phyloP scores from a whole-genome alignment of 805 yeast genomes.

The Ascoidea rubescens region DNA sequence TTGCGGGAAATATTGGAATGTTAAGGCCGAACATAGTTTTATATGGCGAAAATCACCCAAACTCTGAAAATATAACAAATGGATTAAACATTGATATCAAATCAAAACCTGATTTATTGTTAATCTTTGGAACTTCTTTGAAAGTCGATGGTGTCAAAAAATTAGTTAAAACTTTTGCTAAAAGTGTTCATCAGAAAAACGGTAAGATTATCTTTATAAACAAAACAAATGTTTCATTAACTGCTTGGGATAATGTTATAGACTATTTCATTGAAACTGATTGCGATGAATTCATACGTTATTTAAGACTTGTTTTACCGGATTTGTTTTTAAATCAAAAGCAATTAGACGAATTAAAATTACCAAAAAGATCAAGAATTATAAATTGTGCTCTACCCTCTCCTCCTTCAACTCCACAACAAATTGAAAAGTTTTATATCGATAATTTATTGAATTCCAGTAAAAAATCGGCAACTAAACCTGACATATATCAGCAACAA shows the following conservation, averaged over 20 bases:
- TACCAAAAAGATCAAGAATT: too few species aligned
- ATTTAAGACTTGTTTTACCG: slow-evolving; percentile 40
- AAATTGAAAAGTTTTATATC: not conserved
- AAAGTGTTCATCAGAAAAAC: slow-evolving; percentile 58
- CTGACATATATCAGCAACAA: not conserved
- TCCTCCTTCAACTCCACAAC: not conserved
- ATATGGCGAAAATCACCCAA: slow-evolving; percentile 91
- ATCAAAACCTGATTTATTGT: slow-evolving; percentile 57
- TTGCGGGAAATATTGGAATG: slow-evolving; percentile 56
- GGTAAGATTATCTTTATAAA: slow-evolving; percentile 74
- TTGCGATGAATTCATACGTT: slow-evolving; percentile 69
- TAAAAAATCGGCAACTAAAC: too few species aligned
- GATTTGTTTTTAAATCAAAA: slow-evolving; percentile 45
- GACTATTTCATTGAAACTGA: slow-evolving; percentile 73
- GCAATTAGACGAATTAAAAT: slow-evolving; percentile 16
- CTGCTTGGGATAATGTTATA: slow-evolving; percentile 55
- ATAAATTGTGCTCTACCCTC: not conserved
- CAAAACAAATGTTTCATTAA: slow-evolving; percentile 44
- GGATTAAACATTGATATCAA: slow-evolving; percentile 55
- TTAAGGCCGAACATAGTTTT: slow-evolving; percentile 82
- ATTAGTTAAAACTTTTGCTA: slow-evolving; percentile 56
- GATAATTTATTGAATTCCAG: too few species aligned
- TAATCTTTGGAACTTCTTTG: slow-evolving; percentile 89
- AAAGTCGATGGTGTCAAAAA: slow-evolving; percentile 82
- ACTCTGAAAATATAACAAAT: slow-evolving; percentile 61